Evolutionary conservation across 2,329 filamentous ascomycete species (phyloP), one percentile per base, ranked within the genome.

Genomic region (Tolypocladium tropicale): DNA sequence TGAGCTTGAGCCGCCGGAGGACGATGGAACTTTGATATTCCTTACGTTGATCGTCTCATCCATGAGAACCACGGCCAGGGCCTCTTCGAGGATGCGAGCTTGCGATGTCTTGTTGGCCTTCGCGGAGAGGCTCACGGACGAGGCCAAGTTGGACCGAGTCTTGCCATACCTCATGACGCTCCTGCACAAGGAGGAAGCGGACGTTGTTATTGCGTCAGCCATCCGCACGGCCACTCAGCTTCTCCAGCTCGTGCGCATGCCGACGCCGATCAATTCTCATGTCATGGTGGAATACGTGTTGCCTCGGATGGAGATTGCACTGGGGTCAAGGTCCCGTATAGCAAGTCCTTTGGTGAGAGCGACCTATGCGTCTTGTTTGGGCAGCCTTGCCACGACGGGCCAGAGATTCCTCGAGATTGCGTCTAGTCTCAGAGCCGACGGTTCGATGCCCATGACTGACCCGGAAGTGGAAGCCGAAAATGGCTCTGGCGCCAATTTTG

Each of bases 101-200:
- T 95, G 94, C 66, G 94, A 99, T 68, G 79, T 99, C 43, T 78
- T 99, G 52, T 75, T 99, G 53, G 93, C 93, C 2, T 96, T 99
- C 69, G 85, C 92, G 0, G 92, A 97, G 72, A 81, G 89, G 57
- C 73, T 97, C 28, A 95, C 93, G 0, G 95, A 99, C 68, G 94
- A 99, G 72, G 92, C 92, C 3, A 97, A 96, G 70, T 77, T 99
- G 52, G 95, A 99, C 70, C 84, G 94, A 53, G 88, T 97, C 28
- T 75, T 99, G 53, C 94, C 94, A 1, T 96, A 96, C 67, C 76
- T 97, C 37, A 88, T 96, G 73, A 82, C 85, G 6, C 72, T 97
- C 32, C 76, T 99, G 14, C 64, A 64, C 39, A 86, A 84, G 58
- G 94, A 99, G 67, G 84, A 85, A 62, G 84, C 88, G 2, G 90